These are phyloP conservation scores for Vitis cinerea DNA, from an alignment of 164 flowering plant species.

Conservation along the genomic window DNA sequence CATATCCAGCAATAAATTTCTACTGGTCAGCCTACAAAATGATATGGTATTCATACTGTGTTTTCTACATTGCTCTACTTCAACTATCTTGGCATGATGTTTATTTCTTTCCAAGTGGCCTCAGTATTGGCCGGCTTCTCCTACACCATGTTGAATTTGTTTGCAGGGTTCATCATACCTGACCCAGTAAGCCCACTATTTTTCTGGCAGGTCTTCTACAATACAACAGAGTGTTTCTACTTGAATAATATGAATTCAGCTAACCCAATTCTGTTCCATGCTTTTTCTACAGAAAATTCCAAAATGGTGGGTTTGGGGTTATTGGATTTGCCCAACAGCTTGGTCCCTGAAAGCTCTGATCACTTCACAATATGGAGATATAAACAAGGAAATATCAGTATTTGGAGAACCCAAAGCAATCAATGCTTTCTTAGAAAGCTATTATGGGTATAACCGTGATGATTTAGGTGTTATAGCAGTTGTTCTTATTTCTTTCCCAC, in stretches of 20 bases:
- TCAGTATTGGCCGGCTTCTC: conserved; percentile 23
- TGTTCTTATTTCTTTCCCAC: conserved; percentile 31
- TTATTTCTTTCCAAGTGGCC: conserved; percentile 29
- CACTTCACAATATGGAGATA: conserved; percentile 44
- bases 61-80: conserved; percentile 31
- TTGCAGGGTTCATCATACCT: conserved; percentile 35
- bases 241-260: too few species aligned
- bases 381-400: conserved; percentile 20
- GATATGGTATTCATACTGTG: conserved; percentile 37
- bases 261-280: too few species aligned
- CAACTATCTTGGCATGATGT: conserved; percentile 44
- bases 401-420: conserved; percentile 28
- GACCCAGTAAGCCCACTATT: conserved; percentile 17
- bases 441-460: conserved; percentile 31
- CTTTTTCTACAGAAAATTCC: conserved; percentile 31
- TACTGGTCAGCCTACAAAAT: conserved; percentile 33
- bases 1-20: conserved; percentile 48
- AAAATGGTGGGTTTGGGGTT: conserved; percentile 46
- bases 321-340: conserved; percentile 37
- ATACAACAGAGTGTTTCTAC: too few species aligned
- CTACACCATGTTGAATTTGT: conserved; percentile 32
- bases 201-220: neutral
- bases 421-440: conserved; percentile 27
- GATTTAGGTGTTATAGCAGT: conserved; percentile 19
- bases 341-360: conserved; percentile 41